These are phyloP conservation scores for Sicyos edulis DNA, from an alignment of 306 rosid species.

Conservation along the genomic window DNA sequence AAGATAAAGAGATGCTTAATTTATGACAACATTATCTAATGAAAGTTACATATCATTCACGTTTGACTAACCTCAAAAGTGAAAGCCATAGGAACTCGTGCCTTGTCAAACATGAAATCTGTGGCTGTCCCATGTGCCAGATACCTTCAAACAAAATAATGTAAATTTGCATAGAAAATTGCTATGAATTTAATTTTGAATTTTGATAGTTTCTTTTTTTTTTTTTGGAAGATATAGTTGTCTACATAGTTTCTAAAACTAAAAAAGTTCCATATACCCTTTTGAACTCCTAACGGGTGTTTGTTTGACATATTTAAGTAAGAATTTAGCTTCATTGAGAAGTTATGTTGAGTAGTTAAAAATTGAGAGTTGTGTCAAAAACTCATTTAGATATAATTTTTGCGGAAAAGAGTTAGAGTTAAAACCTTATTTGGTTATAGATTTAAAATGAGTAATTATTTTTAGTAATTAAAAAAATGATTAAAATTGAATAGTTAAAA, in stretches of 20 bases:
- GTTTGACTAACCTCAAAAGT: constrained; percentile 82
- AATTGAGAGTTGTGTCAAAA: no score
- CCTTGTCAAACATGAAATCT: constrained; percentile 85
- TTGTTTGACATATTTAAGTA: no score
- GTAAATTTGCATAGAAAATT: background rate
- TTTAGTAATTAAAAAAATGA: no score
- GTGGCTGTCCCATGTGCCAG: constrained; percentile 98
- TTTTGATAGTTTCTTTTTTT: no score
- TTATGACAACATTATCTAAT: constrained; percentile 15
- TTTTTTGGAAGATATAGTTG: background rate
- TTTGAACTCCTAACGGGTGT: background rate
- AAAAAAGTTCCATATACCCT: background rate
- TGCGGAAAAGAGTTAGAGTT: no score
- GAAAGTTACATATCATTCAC: background rate
- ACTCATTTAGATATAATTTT: no score
- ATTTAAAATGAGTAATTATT: no score
- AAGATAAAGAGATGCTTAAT: constrained; percentile 4
- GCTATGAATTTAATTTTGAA: background rate
- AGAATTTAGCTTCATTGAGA: no score
- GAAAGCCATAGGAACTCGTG: constrained; percentile 83
- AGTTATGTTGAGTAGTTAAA: no score
- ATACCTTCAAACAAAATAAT: constrained; percentile 46
- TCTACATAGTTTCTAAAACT: background rate
- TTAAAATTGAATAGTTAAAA: no score
- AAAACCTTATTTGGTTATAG: no score